Conservation (phyloP, 2,329 filamentous ascomycete species). For the Cadophora malorum region DNA sequence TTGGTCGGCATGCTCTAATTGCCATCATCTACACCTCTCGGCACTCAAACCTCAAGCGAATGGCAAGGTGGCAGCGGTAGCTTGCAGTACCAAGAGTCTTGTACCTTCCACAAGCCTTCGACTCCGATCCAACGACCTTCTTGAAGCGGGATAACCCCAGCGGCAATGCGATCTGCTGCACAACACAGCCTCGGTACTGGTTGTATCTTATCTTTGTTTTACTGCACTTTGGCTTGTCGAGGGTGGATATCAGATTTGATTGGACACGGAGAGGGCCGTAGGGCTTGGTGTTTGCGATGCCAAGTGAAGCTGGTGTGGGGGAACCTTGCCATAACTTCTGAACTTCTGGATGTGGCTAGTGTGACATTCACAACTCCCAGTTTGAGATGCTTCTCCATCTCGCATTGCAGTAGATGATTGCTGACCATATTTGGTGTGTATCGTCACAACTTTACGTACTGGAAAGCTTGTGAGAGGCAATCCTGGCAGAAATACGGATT, state of each 20-base stretch:
- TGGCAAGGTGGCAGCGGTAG: neutral
- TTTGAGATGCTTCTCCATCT: neutral
- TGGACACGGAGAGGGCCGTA: conserved; percentile 7
- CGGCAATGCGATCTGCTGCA: conserved; percentile 16
- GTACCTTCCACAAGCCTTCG: conserved; percentile 17
- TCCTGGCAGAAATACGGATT: neutral
- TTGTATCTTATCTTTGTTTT: conserved; percentile 13
- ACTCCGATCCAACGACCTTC: conserved; percentile 6
- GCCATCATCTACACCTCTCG: conserved; percentile 6
- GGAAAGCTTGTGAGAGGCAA: neutral
- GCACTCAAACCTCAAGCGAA: conserved; percentile 1
- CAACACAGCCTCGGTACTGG: conserved; percentile 8
- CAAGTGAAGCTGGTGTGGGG: neutral
- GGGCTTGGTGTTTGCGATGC: conserved; percentile 10
- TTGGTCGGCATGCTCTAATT: neutral
- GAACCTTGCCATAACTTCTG: neutral
- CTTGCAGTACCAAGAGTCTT: conserved; percentile 15
- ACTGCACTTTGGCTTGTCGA: conserved; percentile 10
- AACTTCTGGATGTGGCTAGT: conserved; percentile 15
- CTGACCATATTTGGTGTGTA: neutral
- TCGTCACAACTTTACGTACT: neutral
- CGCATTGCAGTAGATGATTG: neutral
- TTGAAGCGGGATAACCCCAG: conserved; percentile 15
- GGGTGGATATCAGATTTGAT: neutral
- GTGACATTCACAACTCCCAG: neutral